Evolutionary conservation across 306 rosid genomes (phyloP), one percentile per base, ranked within the genome.

Genomic region (Urtica urens): DNA sequence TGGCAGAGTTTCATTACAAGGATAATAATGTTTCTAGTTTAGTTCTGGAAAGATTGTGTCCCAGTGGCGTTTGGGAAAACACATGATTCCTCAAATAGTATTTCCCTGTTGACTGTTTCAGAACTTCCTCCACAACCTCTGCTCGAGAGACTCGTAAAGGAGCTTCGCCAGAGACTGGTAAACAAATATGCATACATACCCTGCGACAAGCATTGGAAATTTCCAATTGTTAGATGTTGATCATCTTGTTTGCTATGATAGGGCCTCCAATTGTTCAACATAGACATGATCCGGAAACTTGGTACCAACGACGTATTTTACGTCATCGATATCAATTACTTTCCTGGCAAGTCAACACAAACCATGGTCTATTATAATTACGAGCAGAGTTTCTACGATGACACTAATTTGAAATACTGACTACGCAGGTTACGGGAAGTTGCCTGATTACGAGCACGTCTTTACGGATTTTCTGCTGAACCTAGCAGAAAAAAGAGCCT

Each of bases 301-400:
- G 92, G 94, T 27, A 68, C 75, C 26, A 59, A 60, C 65, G 82
- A 87, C 67, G 75, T 16, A 18, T 87, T 51, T 41, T 82, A 82
- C 37, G 96, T 87, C 68, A 83, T 87, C 15, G 96, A 87, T 72
- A 87, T 87, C 46, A 87, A 83, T 70, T 87, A 87, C 78, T 82
- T 87, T 60, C 96, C 96, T 23, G 96, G 96, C 62, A 69, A 56
- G 83, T 59, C 11, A 19, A 28, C 22, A 6, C 35, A 24, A 24
- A 23, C 2, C 2, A 31, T 3, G 40, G n/a, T 10, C n/a, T 7
- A 7, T 35, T 0, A 4, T 3, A 35, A 35, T 35, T 35, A 10
- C 40, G n/a, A 31, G 12, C 10, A 40, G 46, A 40, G 16, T 40
- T 44, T 10, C 46, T 40, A 5, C 19, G 19, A 10, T 6, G 10